Evolutionary conservation across 768 basidiomycete species (phyloP).

Genomic region (Xerocomellus intermedius): DNA sequence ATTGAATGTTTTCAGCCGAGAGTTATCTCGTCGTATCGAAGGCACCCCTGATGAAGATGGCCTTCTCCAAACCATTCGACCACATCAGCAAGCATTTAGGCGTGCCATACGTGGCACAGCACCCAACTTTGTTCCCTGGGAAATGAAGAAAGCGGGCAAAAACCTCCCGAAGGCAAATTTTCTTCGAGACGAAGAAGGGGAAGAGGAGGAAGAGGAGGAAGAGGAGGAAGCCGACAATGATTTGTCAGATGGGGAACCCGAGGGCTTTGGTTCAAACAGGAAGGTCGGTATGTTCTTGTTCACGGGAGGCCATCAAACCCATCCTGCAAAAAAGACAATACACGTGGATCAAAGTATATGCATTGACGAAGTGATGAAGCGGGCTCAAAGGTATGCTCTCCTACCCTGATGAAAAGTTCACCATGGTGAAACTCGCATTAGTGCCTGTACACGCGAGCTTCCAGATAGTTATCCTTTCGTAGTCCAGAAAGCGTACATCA

Average conservation of each 20-base stretch:
- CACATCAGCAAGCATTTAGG: slow-evolving; percentile 46
- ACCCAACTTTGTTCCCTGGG: background rate
- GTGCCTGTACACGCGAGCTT: slow-evolving; percentile 61
- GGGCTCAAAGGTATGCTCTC: slow-evolving; percentile 16
- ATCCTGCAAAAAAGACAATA: background rate
- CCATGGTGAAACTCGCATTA: background rate
- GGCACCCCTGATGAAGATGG: slow-evolving; percentile 34
- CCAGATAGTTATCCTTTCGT: slow-evolving; percentile 63
- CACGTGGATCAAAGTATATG: slow-evolving; percentile 22
- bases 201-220: background rate
- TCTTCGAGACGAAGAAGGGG: background rate
- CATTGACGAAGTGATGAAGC: slow-evolving; percentile 50
- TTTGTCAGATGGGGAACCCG: background rate
- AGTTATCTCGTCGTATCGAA: background rate
- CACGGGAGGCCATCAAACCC: too few relatives aligned
- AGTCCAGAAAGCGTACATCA: slow-evolving; percentile 52
- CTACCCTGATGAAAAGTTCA: background rate
- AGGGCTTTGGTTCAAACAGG: too few relatives aligned
- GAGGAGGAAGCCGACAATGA: background rate
- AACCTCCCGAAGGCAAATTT: background rate
- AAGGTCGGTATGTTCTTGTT: too few relatives aligned
- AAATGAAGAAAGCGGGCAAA: background rate
- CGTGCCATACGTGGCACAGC: slow-evolving; percentile 33
- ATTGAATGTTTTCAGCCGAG: background rate
- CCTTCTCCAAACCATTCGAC: slow-evolving; percentile 52